A percentile compares a stretch with the other conserved stretches of the same genome.
These are phyloP conservation scores for Trichophyton mentagrophytes DNA, from an alignment of 2,329 filamentous ascomycete species.

Conservation along the genomic window DNA sequence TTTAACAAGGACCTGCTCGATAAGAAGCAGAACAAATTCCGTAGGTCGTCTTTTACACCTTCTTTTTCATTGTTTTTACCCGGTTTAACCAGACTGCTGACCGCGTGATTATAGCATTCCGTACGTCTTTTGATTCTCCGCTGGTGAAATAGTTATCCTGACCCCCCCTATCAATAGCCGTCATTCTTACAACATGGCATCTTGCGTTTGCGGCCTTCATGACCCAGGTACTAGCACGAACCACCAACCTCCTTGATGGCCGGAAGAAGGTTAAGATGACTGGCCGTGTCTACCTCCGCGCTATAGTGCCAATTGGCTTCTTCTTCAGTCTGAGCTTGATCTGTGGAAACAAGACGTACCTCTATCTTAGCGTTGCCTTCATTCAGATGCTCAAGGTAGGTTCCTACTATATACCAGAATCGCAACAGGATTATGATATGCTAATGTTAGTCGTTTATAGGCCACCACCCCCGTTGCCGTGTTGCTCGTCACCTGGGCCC, in stretches of 20 bases:
- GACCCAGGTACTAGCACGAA: constrained; percentile 85
- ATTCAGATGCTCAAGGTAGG: constrained; percentile 97
- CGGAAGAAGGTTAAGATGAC: constrained; percentile 97
- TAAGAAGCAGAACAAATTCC: constrained; percentile 56
- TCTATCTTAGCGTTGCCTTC: constrained; percentile 90
- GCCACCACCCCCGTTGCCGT: constrained; percentile 92
- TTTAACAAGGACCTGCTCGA: constrained; percentile 99
- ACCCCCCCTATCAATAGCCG: constrained; percentile 23
- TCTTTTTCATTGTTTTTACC: not conserved
- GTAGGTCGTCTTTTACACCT: constrained; percentile 37
- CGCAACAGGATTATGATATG: not conserved
- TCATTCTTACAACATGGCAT: constrained; percentile 88
- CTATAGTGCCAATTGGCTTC: constrained; percentile 86
- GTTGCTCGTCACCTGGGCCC: constrained; percentile 73
- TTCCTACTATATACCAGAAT: constrained; percentile 11
- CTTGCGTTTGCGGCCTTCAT: constrained; percentile 83
- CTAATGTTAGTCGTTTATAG: constrained; percentile 31
- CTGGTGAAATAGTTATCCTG: constrained; percentile 7
- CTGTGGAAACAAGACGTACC: constrained; percentile 88
- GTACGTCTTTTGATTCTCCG: constrained; percentile 22
- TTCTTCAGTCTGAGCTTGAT: constrained; percentile 96
- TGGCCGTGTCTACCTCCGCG: constrained; percentile 77
- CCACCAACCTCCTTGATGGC: constrained; percentile 79
- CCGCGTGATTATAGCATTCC: constrained; percentile 29
- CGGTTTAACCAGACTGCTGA: constrained; percentile 2